Evolutionary conservation across 225 moss, liverwort and hornwort species (phyloP).

Genomic region (Straminergon stramineum): DNA sequence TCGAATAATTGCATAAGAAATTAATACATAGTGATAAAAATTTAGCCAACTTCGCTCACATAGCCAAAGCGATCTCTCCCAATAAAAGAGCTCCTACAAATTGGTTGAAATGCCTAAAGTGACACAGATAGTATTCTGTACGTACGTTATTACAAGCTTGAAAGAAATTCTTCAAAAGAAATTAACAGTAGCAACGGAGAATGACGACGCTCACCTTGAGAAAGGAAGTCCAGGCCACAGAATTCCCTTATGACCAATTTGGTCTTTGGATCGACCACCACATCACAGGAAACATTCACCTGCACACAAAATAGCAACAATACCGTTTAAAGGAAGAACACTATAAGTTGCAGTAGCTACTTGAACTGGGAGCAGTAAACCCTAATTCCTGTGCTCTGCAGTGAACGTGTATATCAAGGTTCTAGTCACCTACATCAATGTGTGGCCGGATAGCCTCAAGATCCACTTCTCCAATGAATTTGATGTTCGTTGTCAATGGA

Average conservation of each 20-base stretch:
- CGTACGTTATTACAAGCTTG: neutral
- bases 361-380: neutral
- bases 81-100: neutral
- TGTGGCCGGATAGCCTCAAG: conserved; percentile 44
- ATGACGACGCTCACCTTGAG: conserved; percentile 18
- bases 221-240: conserved; percentile 46
- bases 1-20: neutral
- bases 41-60: neutral
- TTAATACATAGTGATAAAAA: too few species aligned
- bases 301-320: conserved; percentile 20
- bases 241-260: conserved; percentile 30
- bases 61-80: neutral
- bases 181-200: neutral
- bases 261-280: conserved; percentile 60
- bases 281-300: conserved; percentile 56
- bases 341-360: neutral
- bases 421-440: conserved; percentile 32
- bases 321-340: neutral
- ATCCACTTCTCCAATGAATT: conserved; percentile 56
- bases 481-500: conserved; percentile 51
- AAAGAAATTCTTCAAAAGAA: neutral
- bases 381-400: neutral
- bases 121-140: neutral
- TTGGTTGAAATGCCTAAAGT: neutral
- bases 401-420: neutral